A percentile compares a stretch with the other conserved stretches of the same genome.
These are phyloP conservation scores for Leccinum subgranulosum DNA, from an alignment of 768 basidiomycete species.

Conservation along the genomic window DNA sequence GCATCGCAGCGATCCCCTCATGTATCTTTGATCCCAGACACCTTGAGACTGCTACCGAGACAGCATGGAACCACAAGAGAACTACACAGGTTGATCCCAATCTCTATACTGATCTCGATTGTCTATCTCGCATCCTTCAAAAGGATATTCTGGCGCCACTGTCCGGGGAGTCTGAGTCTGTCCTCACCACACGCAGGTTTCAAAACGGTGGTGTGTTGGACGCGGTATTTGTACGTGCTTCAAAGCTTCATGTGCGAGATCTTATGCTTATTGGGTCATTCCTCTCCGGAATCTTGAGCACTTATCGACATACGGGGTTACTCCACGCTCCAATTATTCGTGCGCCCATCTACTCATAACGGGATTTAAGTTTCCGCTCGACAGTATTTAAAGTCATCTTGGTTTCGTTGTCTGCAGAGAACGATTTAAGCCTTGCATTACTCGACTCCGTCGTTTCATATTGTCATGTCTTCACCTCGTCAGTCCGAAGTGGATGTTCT, in stretches of 20 bases:
- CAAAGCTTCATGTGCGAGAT: conserved; percentile 6
- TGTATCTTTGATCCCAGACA: conserved; percentile 3
- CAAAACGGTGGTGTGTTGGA: not conserved
- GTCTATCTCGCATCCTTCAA: not conserved
- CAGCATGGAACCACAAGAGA: not conserved
- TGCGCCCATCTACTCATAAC: not conserved
- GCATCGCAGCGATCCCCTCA: not conserved
- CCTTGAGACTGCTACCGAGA: not conserved
- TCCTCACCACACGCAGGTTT: not conserved
- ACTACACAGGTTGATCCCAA: not conserved
- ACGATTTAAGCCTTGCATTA: not conserved
- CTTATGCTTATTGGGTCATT: not conserved
- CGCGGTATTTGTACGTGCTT: not conserved
- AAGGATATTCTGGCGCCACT: too few relatives aligned
- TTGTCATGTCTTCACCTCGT: conserved; percentile 12
- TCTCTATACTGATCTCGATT: not conserved
- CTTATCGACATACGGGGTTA: not conserved
- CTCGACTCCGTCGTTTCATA: not conserved
- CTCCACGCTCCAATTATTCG: not conserved
- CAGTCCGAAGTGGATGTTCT: conserved; percentile 38
- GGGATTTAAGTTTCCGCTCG: not conserved
- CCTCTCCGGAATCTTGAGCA: not conserved
- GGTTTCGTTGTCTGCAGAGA: conserved; percentile 3
- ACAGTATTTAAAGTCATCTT: not conserved
- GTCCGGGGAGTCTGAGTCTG: not conserved